Percentiles rank a stretch among this genome's conserved stretches.
phyloP scores from a whole-genome alignment of 2,329 filamentous ascomycete species.

The Xylariales sp. region DNA sequence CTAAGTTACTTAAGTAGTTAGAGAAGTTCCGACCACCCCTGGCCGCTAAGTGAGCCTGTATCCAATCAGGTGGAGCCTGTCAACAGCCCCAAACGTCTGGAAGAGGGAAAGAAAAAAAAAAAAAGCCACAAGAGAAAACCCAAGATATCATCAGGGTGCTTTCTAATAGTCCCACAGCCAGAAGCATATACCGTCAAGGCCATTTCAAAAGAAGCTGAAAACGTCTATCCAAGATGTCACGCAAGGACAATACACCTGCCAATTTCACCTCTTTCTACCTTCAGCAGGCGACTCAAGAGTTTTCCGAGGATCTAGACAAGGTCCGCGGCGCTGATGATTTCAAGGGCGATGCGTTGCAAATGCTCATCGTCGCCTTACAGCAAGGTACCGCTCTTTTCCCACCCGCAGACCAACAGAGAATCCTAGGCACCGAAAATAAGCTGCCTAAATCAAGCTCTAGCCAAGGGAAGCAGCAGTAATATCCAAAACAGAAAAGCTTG shows the following conservation, averaged over 20 bases:
- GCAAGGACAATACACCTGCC: slow-evolving; percentile 15
- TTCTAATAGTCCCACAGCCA: too few relatives aligned
- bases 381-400: slow-evolving; percentile 63
- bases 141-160: too few relatives aligned
- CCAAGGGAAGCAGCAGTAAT: not conserved
- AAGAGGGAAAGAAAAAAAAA: too few relatives aligned
- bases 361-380: slow-evolving; percentile 64
- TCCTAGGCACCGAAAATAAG: slow-evolving; percentile 15
- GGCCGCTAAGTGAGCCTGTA: too few relatives aligned
- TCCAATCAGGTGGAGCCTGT: too few relatives aligned
- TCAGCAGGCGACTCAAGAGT: slow-evolving; percentile 63
- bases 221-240: slow-evolving; percentile 14
- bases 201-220: not conserved
- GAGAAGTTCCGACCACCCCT: too few relatives aligned
- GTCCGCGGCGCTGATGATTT: slow-evolving; percentile 68
- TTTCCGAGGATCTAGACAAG: slow-evolving; percentile 70
- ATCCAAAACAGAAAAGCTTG: slow-evolving; percentile 4
- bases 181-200: not conserved
- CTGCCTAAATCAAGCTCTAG: not conserved
- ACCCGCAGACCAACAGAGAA: slow-evolving; percentile 40
- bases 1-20: too few relatives aligned
- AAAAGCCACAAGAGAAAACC: too few relatives aligned
- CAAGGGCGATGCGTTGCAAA: slow-evolving; percentile 56
- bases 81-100: too few relatives aligned
- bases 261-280: slow-evolving; percentile 65